phyloP scores from a whole-genome alignment of 176 grass and related monocot species.

The Oryza longistaminata region DNA sequence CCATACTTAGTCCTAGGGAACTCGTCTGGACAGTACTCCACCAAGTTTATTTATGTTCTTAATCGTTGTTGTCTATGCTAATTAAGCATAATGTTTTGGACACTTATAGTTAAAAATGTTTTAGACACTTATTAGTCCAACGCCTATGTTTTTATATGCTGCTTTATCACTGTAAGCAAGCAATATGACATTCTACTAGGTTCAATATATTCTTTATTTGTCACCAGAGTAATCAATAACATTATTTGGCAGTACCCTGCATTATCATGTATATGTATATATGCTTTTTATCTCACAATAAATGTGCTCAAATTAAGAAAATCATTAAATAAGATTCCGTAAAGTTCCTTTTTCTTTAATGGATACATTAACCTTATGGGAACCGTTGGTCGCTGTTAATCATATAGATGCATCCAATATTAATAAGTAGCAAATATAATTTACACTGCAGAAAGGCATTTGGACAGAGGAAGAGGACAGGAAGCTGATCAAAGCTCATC shows the following conservation, averaged over 20 bases:
- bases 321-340: neutral
- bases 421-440: neutral
- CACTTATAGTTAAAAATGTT: too few relatives aligned
- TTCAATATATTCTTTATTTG: too few relatives aligned
- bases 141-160: too few relatives aligned
- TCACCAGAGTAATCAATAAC: too few relatives aligned
- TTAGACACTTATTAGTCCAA: too few relatives aligned
- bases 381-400: too few relatives aligned
- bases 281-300: neutral
- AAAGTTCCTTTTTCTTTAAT: neutral
- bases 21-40: neutral
- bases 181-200: too few relatives aligned
- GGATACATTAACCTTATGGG: too few relatives aligned
- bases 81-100: neutral
- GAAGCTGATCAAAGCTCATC: conserved; percentile 51
- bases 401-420: neutral
- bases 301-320: neutral
- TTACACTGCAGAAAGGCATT: conserved; percentile 49
- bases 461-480: conserved; percentile 69
- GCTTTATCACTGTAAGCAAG: too few relatives aligned
- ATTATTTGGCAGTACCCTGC: too few relatives aligned
- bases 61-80: neutral
- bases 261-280: neutral
- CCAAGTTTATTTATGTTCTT: neutral
- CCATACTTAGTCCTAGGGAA: neutral